Percentiles rank a stretch among this genome's conserved stretches.
Conservation (phyloP, 2,329 filamentous ascomycete species). For the Furcasterigmium sp. region DNA sequence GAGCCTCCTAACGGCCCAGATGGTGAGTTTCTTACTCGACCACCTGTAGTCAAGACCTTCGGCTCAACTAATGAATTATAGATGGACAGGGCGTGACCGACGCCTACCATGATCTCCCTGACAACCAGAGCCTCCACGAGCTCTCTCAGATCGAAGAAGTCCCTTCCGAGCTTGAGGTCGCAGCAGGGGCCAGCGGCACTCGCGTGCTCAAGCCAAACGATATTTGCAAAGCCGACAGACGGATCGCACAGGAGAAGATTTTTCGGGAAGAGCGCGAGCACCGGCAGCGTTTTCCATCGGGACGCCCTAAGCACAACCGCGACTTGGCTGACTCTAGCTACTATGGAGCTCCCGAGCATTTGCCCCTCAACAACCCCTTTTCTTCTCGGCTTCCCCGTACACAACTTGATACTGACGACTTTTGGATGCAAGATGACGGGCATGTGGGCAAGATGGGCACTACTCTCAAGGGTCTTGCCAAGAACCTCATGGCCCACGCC, state of each 20-base stretch:
- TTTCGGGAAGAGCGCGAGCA: not conserved
- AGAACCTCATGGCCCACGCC: not conserved
- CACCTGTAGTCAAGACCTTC: not conserved
- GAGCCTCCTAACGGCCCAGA: not conserved
- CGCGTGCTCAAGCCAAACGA: not conserved
- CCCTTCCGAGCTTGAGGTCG: not conserved
- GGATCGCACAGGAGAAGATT: not conserved
- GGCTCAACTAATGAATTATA: not conserved
- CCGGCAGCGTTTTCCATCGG: not conserved
- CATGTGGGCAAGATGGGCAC: no score
- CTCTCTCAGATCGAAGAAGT: constrained; percentile 2
- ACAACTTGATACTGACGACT: not conserved
- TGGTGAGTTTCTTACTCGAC: not conserved
- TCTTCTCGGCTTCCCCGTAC: no score
- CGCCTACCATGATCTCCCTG: not conserved
- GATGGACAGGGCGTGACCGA: not conserved
- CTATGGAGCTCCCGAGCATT: not conserved
- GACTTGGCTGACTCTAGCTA: not conserved
- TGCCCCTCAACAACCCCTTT: not conserved
- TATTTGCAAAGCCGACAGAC: not conserved
- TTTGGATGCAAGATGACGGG: not conserved
- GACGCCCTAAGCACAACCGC: not conserved
- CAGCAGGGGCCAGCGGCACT: not conserved
- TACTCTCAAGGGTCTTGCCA: not conserved
- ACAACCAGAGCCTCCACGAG: not conserved